Conservation (phyloP, 345 rosid genomes). For the Excoecaria agallocha region DNA sequence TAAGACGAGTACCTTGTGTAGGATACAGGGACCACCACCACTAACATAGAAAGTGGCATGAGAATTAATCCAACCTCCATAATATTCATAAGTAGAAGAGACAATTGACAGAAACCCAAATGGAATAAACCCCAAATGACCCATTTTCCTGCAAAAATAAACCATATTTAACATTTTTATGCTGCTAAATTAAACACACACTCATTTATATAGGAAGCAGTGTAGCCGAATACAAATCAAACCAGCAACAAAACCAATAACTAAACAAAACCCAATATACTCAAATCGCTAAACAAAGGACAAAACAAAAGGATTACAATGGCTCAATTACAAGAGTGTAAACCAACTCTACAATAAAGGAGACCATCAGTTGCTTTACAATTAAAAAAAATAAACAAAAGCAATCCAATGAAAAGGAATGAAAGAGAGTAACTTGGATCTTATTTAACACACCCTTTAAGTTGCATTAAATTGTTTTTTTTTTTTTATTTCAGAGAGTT, state of each 20-base stretch:
- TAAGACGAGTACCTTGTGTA: constrained; percentile 35
- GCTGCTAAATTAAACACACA: neutral
- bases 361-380: no score
- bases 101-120: constrained; percentile 27
- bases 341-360: no score
- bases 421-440: neutral
- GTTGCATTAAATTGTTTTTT: neutral
- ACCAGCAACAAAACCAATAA: no score
- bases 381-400: no score
- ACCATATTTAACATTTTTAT: neutral
- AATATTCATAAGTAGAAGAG: constrained; percentile 33
- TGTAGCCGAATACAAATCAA: no score
- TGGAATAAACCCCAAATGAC: constrained; percentile 17
- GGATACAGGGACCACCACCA: constrained; percentile 31
- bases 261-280: no score
- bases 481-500: neutral
- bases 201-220: no score
- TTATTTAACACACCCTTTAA: neutral
- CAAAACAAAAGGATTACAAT: no score
- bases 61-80: constrained; percentile 40
- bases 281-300: no score
- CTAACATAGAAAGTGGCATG: constrained; percentile 35
- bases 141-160: constrained; percentile 28
- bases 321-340: no score
- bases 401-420: no score